Conservation (phyloP, 805 yeast genomes). For the Kazachstania psychrophila region DNA sequence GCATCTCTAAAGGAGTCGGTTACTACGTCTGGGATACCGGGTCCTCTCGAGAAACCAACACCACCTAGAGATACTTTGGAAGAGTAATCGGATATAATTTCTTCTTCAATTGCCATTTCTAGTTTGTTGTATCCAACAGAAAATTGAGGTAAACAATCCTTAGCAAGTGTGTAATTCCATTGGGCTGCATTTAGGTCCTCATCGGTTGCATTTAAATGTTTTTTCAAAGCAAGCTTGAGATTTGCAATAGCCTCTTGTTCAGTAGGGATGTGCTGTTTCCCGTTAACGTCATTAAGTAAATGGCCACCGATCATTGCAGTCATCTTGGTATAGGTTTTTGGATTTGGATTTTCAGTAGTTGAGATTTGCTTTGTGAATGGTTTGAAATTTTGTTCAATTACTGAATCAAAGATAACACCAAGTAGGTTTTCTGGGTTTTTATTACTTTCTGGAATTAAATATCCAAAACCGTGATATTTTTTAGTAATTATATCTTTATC, state of each 20-base stretch:
- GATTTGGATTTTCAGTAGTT: conserved; percentile 9
- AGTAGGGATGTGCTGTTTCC: conserved; percentile 11
- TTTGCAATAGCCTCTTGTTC: conserved; percentile 13
- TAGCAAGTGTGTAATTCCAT: conserved; percentile 36
- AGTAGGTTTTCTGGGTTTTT: conserved; percentile 48
- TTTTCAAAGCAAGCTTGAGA: conserved; percentile 33
- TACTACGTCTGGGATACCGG: conserved; percentile 86
- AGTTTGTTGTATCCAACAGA: conserved; percentile 55
- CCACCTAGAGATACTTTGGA: conserved; percentile 58
- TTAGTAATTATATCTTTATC: conserved; percentile 32
- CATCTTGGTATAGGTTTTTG: conserved; percentile 45
- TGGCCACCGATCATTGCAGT: conserved; percentile 93
- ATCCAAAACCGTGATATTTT: conserved; percentile 69
- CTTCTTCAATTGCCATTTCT: conserved; percentile 29
- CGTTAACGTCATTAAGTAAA: conserved; percentile 32
- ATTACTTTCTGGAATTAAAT: conserved; percentile 55
- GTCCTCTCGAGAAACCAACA: conserved; percentile 67
- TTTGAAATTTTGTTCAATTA: conserved; percentile 51
- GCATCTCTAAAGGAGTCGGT: conserved; percentile 55
- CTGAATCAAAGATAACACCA: conserved; percentile 89
- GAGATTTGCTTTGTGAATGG: conserved; percentile 17
- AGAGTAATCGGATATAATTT: conserved; percentile 30
- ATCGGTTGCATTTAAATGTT: conserved; percentile 32
- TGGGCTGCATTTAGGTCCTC: conserved; percentile 22
- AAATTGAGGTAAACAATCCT: conserved; percentile 71